Evolutionary conservation across 1,284 basidiomycete species (phyloP).

Genomic region (Lignosus rhinocerotis): DNA sequence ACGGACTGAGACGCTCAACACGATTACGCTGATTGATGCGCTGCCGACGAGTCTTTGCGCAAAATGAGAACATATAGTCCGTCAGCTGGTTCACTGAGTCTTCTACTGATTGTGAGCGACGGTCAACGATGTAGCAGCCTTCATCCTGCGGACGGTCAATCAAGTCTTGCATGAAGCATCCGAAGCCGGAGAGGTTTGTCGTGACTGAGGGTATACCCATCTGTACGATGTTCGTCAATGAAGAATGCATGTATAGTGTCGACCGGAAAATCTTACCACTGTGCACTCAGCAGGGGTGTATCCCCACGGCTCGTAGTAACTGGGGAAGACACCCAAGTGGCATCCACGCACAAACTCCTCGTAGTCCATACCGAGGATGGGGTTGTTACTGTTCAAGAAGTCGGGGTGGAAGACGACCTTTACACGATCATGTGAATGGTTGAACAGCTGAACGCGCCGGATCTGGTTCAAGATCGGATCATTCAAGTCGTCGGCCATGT

Average conservation of each 20-base stretch:
- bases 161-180: slow-evolving; percentile 99
- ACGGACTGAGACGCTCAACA: slow-evolving; percentile 88
- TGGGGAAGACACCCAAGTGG: slow-evolving; percentile 97
- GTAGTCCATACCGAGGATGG: slow-evolving; percentile 95
- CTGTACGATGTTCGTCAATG: slow-evolving; percentile 32
- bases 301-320: slow-evolving; percentile 95
- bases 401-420: slow-evolving; percentile 99
- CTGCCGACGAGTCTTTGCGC: slow-evolving; percentile 89
- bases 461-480: slow-evolving; percentile 97
- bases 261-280: slow-evolving; percentile 51
- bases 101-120: slow-evolving; percentile 87
- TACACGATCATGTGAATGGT: slow-evolving; percentile 79
- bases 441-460: slow-evolving; percentile 91
- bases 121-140: slow-evolving; percentile 95
- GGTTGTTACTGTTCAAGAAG: slow-evolving; percentile 97
- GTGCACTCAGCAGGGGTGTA: slow-evolving; percentile 87
- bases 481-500: slow-evolving; percentile 91
- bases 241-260: not conserved
- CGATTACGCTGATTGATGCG: slow-evolving; percentile 98
- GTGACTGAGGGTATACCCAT: slow-evolving; percentile 99
- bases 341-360: slow-evolving; percentile 99
- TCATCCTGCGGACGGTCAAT: slow-evolving; percentile 88
- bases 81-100: slow-evolving; percentile 84
- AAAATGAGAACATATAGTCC: slow-evolving; percentile 79
- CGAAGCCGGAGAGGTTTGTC: slow-evolving; percentile 96